Conservation (phyloP, 306 rosid genomes). For the Canavalia ensiformis region DNA sequence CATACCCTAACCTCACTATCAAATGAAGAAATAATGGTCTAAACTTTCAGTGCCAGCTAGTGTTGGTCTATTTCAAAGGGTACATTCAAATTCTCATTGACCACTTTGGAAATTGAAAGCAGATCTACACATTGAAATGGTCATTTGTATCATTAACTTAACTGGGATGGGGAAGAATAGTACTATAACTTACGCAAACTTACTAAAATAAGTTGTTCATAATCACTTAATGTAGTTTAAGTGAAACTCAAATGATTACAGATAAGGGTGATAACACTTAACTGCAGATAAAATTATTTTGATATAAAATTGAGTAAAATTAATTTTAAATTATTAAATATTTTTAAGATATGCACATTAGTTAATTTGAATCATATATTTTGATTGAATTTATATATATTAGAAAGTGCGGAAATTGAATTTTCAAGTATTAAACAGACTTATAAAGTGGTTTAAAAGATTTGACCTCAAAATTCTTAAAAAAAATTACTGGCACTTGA, state of each 20-base stretch:
- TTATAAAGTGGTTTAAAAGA: not conserved
- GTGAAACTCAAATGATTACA: constrained; percentile 4
- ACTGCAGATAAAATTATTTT: not conserved
- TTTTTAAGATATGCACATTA: no score
- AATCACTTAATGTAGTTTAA: constrained; percentile 3
- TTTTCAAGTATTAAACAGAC: no score
- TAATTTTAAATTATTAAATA: no score
- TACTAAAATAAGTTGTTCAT: not conserved
- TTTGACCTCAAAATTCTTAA: not conserved
- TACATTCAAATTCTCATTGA: constrained; percentile 37
- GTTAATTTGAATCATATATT: no score
- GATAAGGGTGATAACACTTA: not conserved
- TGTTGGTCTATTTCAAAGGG: constrained; percentile 18
- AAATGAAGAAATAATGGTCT: constrained; percentile 6
- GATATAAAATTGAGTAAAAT: no score
- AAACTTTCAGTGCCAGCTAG: constrained; percentile 41
- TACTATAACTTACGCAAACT: constrained; percentile 2
- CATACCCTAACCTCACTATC: constrained; percentile 30
- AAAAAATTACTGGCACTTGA: not conserved
- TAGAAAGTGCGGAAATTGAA: no score
- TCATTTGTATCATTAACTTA: not conserved
- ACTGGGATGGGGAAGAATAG: not conserved
- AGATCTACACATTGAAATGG: not conserved
- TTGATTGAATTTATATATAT: no score
- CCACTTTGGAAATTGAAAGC: constrained; percentile 28